phyloP scores from a whole-genome alignment of 2,329 filamentous ascomycete genomes.

The Nothophoma quercina region DNA sequence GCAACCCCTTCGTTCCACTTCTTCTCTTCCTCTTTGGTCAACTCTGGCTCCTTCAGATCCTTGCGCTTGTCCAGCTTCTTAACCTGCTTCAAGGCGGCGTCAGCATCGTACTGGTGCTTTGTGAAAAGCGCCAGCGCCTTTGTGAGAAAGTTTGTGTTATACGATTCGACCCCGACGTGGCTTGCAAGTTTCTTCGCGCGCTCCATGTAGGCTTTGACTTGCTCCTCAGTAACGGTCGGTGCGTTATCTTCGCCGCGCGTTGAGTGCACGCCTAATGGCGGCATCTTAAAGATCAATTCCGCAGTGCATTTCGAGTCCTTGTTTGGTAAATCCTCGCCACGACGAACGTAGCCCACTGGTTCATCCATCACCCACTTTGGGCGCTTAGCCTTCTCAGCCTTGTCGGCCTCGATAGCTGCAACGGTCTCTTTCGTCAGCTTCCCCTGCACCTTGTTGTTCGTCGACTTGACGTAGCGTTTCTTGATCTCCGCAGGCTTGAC shows the following conservation, averaged over 20 bases:
- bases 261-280: constrained; percentile 59
- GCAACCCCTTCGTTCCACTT: constrained; percentile 90
- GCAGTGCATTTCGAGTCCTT: constrained; percentile 79
- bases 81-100: constrained; percentile 74
- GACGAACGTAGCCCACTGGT: constrained; percentile 81
- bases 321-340: constrained; percentile 79
- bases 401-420: constrained; percentile 82
- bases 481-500: constrained; percentile 89
- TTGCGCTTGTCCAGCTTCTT: constrained; percentile 70
- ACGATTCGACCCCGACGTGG: constrained; percentile 73
- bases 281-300: constrained; percentile 79
- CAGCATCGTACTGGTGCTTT: constrained; percentile 73
- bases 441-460: constrained; percentile 73
- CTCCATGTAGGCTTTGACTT: constrained; percentile 79
- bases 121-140: constrained; percentile 79
- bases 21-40: constrained; percentile 80
- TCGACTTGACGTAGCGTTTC: constrained; percentile 71
- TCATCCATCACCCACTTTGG: constrained; percentile 96
- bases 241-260: constrained; percentile 55
- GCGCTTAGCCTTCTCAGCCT: constrained; percentile 77
- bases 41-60: constrained; percentile 83
- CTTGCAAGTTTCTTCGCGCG: constrained; percentile 71
- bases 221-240: constrained; percentile 58
- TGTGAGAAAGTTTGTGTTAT: constrained; percentile 87
- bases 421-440: constrained; percentile 82